A percentile compares a stretch with the other conserved stretches of the same genome.
These are phyloP conservation scores for Aspergillus nomiae DNA, from an alignment of 2,329 filamentous ascomycete species.

Conservation along the genomic window DNA sequence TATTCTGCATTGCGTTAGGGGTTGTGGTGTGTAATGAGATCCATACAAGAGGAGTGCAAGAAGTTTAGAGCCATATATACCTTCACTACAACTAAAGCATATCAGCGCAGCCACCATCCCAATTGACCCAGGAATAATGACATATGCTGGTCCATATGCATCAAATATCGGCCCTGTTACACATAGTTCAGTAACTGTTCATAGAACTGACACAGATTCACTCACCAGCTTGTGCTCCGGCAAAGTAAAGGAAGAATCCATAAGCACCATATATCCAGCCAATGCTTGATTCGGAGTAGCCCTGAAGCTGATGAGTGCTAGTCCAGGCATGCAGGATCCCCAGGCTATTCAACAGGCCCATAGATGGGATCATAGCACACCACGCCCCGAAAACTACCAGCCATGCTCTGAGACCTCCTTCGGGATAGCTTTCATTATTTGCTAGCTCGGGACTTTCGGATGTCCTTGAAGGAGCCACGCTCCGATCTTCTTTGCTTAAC, in stretches of 20 bases:
- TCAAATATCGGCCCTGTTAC: constrained; percentile 21
- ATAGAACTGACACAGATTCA: not conserved
- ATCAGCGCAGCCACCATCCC: constrained; percentile 20
- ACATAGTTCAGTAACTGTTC: not conserved
- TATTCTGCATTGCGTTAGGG: constrained; percentile 30
- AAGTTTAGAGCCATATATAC: not conserved
- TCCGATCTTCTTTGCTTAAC: not conserved
- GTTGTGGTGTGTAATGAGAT: not conserved
- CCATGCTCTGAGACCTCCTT: constrained; percentile 47
- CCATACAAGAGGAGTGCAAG: too few relatives aligned
- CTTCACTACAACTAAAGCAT: constrained; percentile 1
- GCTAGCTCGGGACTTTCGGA: not conserved
- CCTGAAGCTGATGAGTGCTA: constrained; percentile 36
- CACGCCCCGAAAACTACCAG: constrained; percentile 46
- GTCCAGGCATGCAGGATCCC: constrained; percentile 45
- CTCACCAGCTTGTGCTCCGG: constrained; percentile 25
- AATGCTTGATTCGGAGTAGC: constrained; percentile 36
- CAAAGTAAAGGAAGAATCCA: constrained; percentile 42
- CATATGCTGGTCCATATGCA: constrained; percentile 14
- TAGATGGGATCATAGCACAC: constrained; percentile 38
- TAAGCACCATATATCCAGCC: constrained; percentile 47
- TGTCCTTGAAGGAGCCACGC: too few relatives aligned
- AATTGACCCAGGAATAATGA: constrained; percentile 20
- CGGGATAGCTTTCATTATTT: constrained; percentile 30
- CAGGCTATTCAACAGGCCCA: constrained; percentile 45